Evolutionary conservation across 768 basidiomycete genomes (phyloP), one percentile per base, ranked within the genome.

Genomic region (Cyclocybe cylindracea): DNA sequence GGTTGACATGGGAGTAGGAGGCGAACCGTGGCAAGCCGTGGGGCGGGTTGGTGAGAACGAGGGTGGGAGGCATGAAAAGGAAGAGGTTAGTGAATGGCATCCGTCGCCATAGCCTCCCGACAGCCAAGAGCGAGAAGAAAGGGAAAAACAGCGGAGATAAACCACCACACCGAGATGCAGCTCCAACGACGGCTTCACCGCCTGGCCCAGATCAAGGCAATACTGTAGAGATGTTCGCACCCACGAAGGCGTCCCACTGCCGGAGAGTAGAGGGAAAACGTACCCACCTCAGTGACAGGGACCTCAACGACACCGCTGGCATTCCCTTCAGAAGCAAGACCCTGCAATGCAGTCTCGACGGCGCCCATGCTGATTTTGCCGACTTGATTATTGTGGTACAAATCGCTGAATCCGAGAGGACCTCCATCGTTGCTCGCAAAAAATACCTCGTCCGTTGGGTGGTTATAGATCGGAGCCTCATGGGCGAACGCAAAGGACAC

Each of bases 351-450:
- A 13, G 58, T 58, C 38, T 79, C 78, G 10, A 84, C 80, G 18
- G 83, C 79, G 10, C 69, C 72, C 63, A 91, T 68, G 56, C 70
- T 82, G 61, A 91, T 83, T 65, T 79, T 85, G 31, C 79, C 77
- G 2, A 87, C 73, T 38, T 80, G 68, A 53, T 82, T 89, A 60
- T 86, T 87, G 52, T 84, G 78, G 55, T 86, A 66, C 44, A 85
- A 64, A 55, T 84, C 84, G 44, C 79, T 87, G 61, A 79, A 77
- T 6, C 87, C 86, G 2, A 86, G 72, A 31, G 78, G 48, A 2
- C 85, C 87, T 5, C 88, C 87, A 49, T 79, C 82, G 53, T 84
- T 88, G 66, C 84, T 86, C 5, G 79, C 75, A 60, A 92, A 92
- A 70, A 83, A 85, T 2, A 92, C 73, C 55, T 86, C 82, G 59